A percentile compares a stretch with the other conserved stretches of the same genome.
Evolutionary conservation across 2,329 filamentous ascomycete species (phyloP).

Genomic region (Zasmidium citrigriseum): DNA sequence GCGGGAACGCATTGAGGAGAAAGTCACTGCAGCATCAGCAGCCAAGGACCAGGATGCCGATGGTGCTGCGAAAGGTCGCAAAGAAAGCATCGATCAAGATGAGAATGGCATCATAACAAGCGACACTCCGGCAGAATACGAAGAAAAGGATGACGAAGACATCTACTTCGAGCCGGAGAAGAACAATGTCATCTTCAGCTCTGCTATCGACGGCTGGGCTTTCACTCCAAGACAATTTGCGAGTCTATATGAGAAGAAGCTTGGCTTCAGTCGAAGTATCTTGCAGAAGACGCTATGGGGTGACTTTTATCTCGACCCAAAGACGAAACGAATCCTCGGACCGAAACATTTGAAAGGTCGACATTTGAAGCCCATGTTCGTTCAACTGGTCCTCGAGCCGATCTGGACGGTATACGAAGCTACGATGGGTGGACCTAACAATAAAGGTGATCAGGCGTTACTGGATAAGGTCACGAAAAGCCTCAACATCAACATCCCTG

Average conservation of each 20-base stretch:
- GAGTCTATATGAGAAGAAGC: slow-evolving; percentile 89
- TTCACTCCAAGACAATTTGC: slow-evolving; percentile 97
- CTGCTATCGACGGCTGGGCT: slow-evolving; percentile 97
- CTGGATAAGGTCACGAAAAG: slow-evolving; percentile 96
- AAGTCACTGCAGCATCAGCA: slow-evolving; percentile 66
- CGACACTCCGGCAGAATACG: slow-evolving; percentile 62
- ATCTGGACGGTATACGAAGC: slow-evolving; percentile 96
- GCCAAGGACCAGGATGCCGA: slow-evolving; percentile 28
- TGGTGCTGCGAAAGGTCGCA: slow-evolving; percentile 38
- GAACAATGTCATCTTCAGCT: slow-evolving; percentile 98
- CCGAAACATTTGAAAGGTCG: slow-evolving; percentile 92
- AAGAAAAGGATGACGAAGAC: slow-evolving; percentile 93
- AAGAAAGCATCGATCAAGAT: slow-evolving; percentile 56
- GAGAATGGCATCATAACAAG: slow-evolving; percentile 51
- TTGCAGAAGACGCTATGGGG: slow-evolving; percentile 97
- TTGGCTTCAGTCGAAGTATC: slow-evolving; percentile 84
- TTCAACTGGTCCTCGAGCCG: slow-evolving; percentile 91
- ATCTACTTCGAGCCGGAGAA: slow-evolving; percentile 98
- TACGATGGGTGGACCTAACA: slow-evolving; percentile 77
- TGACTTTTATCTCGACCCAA: slow-evolving; percentile 93
- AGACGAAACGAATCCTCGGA: slow-evolving; percentile 89
- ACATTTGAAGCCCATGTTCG: slow-evolving; percentile 92
- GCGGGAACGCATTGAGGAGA: slow-evolving; percentile 89
- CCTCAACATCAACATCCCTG: slow-evolving; percentile 76
- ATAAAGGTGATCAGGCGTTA: slow-evolving; percentile 77